Evolutionary conservation across 2,329 filamentous ascomycete genomes (phyloP).

Genomic region (Cercospora berteroae): DNA sequence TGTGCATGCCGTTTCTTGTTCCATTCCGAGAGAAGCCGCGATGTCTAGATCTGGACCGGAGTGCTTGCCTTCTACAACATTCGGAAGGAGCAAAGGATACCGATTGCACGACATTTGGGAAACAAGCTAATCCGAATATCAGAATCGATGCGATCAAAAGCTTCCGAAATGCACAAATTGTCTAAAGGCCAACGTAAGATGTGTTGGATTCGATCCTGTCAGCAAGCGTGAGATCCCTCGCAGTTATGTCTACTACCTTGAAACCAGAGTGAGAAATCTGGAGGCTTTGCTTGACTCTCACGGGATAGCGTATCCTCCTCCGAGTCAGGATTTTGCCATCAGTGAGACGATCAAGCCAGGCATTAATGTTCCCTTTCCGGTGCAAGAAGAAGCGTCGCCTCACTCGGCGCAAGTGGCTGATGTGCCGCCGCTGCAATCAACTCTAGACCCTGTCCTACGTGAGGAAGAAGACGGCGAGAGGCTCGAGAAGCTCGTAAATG

Average conservation of each 20-base stretch:
- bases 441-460: constrained; percentile 32
- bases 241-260: constrained; percentile 92
- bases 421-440: constrained; percentile 23
- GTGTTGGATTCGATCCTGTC: constrained; percentile 94
- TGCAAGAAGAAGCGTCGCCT: constrained; percentile 24
- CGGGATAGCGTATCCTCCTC: constrained; percentile 68
- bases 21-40: not conserved
- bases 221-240: constrained; percentile 88
- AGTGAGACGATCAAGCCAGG: constrained; percentile 38
- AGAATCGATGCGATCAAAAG: constrained; percentile 88
- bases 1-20: not conserved
- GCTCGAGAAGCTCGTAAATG: constrained; percentile 65
- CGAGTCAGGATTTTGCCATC: constrained; percentile 60
- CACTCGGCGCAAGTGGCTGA: constrained; percentile 6
- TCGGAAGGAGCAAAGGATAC: not conserved
- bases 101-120: not conserved
- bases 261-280: constrained; percentile 79
- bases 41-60: not conserved
- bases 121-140: not conserved
- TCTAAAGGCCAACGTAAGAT: constrained; percentile 86
- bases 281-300: constrained; percentile 71
- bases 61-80: not conserved
- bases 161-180: constrained; percentile 88
- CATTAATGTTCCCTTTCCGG: constrained; percentile 38
- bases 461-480: constrained; percentile 59